Evolutionary conservation across 1,139 yeast species (phyloP).

Genomic region (Taphrina wiesneri): DNA sequence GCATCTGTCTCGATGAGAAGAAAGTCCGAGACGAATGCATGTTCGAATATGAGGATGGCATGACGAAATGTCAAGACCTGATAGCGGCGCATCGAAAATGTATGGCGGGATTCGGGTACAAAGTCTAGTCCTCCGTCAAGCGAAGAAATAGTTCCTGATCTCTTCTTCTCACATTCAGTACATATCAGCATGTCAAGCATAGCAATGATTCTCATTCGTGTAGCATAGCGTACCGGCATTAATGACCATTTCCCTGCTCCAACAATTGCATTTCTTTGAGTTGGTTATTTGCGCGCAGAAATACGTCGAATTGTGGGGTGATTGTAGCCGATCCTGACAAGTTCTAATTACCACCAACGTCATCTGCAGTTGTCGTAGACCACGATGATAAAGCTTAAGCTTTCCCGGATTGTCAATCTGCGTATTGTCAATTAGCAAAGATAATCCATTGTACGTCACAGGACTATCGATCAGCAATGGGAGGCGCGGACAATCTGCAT

Average conservation of each 20-base stretch:
- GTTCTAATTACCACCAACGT: not conserved
- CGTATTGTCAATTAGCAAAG: not conserved
- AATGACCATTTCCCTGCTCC: not conserved
- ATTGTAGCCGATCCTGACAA: not conserved
- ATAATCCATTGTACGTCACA: no score
- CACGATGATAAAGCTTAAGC: not conserved
- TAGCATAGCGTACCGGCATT: not conserved
- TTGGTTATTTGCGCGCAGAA: not conserved
- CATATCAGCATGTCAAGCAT: not conserved
- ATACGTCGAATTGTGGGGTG: not conserved
- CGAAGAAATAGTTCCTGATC: no score
- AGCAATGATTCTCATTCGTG: not conserved
- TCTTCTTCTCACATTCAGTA: no score
- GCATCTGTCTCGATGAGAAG: slow-evolving; percentile 31
- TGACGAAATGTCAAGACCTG: slow-evolving; percentile 25
- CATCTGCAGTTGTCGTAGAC: not conserved
- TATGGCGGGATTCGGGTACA: slow-evolving; percentile 33
- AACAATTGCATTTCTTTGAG: not conserved
- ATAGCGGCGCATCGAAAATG: slow-evolving; percentile 28
- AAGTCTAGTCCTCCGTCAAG: no score
- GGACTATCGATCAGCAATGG: not conserved
- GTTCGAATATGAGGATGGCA: slow-evolving; percentile 31
- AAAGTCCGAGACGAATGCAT: slow-evolving; percentile 28
- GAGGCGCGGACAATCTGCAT: slow-evolving; percentile 2
- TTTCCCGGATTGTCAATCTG: not conserved